phyloP scores from a whole-genome alignment of 805 yeast species.

The Myxozyma geophila region DNA sequence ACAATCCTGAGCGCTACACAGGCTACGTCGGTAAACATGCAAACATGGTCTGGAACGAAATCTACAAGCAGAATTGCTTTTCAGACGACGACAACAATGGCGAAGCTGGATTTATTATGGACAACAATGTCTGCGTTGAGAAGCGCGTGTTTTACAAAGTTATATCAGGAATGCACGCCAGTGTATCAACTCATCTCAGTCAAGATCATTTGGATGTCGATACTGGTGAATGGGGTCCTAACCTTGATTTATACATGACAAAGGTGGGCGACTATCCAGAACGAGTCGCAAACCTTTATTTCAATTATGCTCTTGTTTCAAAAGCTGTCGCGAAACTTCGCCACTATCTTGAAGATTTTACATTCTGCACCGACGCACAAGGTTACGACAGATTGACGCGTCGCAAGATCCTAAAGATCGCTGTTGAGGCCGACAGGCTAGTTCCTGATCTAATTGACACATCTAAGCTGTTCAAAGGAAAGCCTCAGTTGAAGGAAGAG shows the following conservation, averaged over 20 bases:
- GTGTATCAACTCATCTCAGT: constrained; percentile 89
- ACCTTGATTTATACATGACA: constrained; percentile 77
- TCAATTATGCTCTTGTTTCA: constrained; percentile 86
- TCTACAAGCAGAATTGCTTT: constrained; percentile 90
- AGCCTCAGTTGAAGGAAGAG: constrained; percentile 69
- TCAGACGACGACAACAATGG: constrained; percentile 42
- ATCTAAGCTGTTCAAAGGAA: constrained; percentile 52
- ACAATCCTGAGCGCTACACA: constrained; percentile 94
- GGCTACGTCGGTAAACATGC: constrained; percentile 96
- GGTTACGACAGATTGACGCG: constrained; percentile 54
- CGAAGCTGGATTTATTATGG: constrained; percentile 39
- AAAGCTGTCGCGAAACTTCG: constrained; percentile 76
- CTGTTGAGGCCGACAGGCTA: constrained; percentile 43
- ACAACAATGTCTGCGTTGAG: constrained; percentile 71
- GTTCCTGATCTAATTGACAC: constrained; percentile 51
- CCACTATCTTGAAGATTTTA: constrained; percentile 56
- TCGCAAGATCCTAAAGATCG: constrained; percentile 49
- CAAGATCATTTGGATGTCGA: constrained; percentile 75
- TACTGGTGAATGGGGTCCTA: constrained; percentile 83
- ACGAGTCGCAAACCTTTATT: constrained; percentile 83
- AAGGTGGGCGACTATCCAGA: constrained; percentile 91
- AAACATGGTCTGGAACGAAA: constrained; percentile 88
- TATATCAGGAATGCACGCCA: constrained; percentile 92
- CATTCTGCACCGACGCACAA: constrained; percentile 50
- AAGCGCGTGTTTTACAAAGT: constrained; percentile 86